These are phyloP conservation scores for Porphyrellus cyaneotinctus DNA, from an alignment of 768 basidiomycete species.

Conservation along the genomic window DNA sequence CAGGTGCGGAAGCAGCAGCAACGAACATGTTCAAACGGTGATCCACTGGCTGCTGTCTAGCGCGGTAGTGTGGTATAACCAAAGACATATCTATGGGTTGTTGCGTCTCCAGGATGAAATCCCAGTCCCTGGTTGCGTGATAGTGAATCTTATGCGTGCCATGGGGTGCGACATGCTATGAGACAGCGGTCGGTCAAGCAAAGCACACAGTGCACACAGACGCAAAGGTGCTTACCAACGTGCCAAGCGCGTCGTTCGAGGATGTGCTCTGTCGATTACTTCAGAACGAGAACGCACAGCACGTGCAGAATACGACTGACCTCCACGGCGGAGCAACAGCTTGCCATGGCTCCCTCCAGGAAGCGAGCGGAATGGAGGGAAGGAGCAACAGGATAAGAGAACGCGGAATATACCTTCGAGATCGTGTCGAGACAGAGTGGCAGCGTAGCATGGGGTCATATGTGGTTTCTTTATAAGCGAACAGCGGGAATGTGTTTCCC, in stretches of 20 bases:
- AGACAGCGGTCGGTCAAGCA: slow-evolving; percentile 1
- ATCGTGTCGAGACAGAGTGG: slow-evolving; percentile 1
- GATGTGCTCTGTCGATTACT: slow-evolving; percentile 20
- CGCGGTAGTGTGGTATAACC: slow-evolving; percentile 74
- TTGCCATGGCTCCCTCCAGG: slow-evolving; percentile 19
- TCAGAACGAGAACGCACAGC: slow-evolving; percentile 4
- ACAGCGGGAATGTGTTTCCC: slow-evolving; percentile 6
- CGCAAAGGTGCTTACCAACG: slow-evolving; percentile 11
- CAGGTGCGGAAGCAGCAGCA: slow-evolving; percentile 44
- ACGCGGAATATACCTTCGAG: slow-evolving; percentile 1
- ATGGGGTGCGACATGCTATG: slow-evolving; percentile 29
- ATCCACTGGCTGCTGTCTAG: slow-evolving; percentile 64
- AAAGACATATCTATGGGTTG: slow-evolving; percentile 61
- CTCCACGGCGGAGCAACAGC: slow-evolving; percentile 28
- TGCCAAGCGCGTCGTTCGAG: slow-evolving; percentile 15
- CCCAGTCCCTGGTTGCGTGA: slow-evolving; percentile 56
- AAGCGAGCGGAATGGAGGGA: neutral
- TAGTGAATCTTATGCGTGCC: slow-evolving; percentile 68
- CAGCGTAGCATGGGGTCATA: slow-evolving; percentile 15
- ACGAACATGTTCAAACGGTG: slow-evolving; percentile 72
- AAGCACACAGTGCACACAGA: neutral
- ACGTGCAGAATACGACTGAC: slow-evolving; percentile 13
- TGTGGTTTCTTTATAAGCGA: slow-evolving; percentile 5
- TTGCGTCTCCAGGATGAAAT: slow-evolving; percentile 56
- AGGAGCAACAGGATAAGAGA: neutral